Conservation (phyloP, 192 early-diverging fungal species). For the Chytriomyces confervae region DNA sequence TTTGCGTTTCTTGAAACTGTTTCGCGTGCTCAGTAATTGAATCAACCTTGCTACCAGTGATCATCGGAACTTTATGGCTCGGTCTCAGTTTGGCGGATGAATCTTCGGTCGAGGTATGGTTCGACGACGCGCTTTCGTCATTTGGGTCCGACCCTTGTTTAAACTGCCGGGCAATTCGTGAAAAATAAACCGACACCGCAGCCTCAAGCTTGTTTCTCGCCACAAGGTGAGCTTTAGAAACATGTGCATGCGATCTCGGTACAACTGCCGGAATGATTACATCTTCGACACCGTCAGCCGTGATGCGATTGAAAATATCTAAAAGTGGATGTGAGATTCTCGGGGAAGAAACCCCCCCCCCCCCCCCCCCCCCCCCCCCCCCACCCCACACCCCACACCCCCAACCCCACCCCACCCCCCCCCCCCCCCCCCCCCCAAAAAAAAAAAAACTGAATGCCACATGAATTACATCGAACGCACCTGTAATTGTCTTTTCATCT, state of each 20-base stretch:
- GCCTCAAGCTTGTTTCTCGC: slow-evolving; percentile 25
- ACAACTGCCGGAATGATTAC: slow-evolving; percentile 34
- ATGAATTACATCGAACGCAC: slow-evolving; percentile 64
- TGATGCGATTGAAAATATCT: slow-evolving; percentile 41
- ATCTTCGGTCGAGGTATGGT: background rate
- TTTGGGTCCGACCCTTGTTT: background rate
- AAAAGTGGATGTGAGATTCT: slow-evolving; percentile 40
- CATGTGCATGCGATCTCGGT: background rate
- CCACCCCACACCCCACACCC: too few species aligned
- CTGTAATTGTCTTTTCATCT: slow-evolving; percentile 49
- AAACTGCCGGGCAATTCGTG: background rate
- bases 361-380: too few species aligned
- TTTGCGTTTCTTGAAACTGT: background rate
- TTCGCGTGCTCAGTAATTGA: slow-evolving; percentile 4
- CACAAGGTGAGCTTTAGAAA: background rate
- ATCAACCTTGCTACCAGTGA: slow-evolving; percentile 7
- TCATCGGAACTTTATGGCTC: background rate
- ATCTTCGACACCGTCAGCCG: slow-evolving; percentile 36
- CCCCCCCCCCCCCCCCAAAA: too few species aligned
- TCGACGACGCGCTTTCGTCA: background rate
- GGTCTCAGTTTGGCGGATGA: background rate
- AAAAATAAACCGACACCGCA: slow-evolving; percentile 28
- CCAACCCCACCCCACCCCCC: too few species aligned
- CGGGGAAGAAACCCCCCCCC: background rate
- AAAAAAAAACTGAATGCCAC: slow-evolving; percentile 58